Evolutionary conservation across 106 monocot genomes (phyloP), one percentile per base, ranked within the genome.

Genomic region (Gastrodia elata): DNA sequence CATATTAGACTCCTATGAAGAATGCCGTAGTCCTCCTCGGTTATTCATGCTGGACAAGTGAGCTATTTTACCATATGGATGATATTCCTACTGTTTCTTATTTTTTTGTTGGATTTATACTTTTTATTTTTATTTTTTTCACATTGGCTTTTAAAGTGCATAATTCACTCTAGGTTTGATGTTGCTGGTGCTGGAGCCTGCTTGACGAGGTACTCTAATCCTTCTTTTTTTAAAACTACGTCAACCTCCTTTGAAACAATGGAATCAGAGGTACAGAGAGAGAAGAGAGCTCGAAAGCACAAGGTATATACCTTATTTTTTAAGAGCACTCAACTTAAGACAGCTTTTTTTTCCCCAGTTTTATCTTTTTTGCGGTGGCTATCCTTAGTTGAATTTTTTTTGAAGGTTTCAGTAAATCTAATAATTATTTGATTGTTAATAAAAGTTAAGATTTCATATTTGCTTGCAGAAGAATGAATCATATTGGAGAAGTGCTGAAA

Each of bases 191-290:
- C 88, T 75, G 97, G 97, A 3, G 93, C 97, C 38, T 98, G 93
- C 73, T 87, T 98, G 71, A 98, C 93, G 80, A 86, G 97, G 79
- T 98, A 98, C 41, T 85, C 93, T 48, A 90, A 98, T 84, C 97
- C 97, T 61, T 98, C 97, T 25, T 87, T 93, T 79, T 93, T 98
- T 39, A 98, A 91, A 78, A 83, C 61, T 16, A 78, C 88, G 24
- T 77, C 78, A 57, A 61, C 81, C n/a, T 73, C 90, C 20, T 84
- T 84, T 37, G 84, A 75, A 36, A 80, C 39, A 42, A 79, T 81
- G 68, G 90, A 86, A 83, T 46, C 72, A 24, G 84, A 88, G 65
- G 9, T 78, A 59, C 82, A 80, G 30, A 78, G 80, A 76, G 97
- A 91, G 77, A 97, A 79, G 77, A 88, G 61, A 74, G 20, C 75